These are phyloP conservation scores for Colletotrichum siamense DNA, from an alignment of 2,329 filamentous ascomycete genomes.

Conservation along the genomic window DNA sequence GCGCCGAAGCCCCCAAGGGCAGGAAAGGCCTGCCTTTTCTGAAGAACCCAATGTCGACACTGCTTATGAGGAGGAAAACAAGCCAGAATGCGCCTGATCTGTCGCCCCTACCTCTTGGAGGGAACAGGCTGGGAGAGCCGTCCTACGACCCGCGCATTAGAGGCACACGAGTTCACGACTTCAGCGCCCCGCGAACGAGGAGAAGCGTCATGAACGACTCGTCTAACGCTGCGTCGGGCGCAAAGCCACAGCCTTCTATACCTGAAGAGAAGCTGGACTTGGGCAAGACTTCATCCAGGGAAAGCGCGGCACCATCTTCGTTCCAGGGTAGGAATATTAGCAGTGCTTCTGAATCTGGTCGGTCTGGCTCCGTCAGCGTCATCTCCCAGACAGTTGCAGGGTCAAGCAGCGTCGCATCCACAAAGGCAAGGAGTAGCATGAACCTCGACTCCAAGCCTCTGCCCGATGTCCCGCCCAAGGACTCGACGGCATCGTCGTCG, in stretches of 20 bases:
- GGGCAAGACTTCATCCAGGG: constrained; percentile 25
- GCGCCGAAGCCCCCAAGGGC: constrained; percentile 47
- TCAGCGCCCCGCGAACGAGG: constrained; percentile 63
- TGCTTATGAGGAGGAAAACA: constrained; percentile 62
- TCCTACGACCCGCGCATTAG: constrained; percentile 68
- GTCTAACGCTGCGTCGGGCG: background rate
- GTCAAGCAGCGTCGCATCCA: constrained; percentile 31
- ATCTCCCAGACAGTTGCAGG: constrained; percentile 29
- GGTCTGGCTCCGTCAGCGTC: constrained; percentile 27
- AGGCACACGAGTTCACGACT: constrained; percentile 70
- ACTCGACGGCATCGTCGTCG: constrained; percentile 31
- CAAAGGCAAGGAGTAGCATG: constrained; percentile 21
- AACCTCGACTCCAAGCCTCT: constrained; percentile 21
- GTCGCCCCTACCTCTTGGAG: constrained; percentile 42
- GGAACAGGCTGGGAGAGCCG: constrained; percentile 45
- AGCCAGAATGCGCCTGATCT: constrained; percentile 54
- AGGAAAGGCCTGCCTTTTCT: constrained; percentile 63
- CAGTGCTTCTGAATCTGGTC: constrained; percentile 34
- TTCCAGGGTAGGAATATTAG: constrained; percentile 25
- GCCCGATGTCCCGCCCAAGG: constrained; percentile 43
- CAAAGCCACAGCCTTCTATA: constrained; percentile 1
- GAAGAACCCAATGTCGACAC: constrained; percentile 64
- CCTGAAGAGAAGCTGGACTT: constrained; percentile 12
- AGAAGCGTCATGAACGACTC: constrained; percentile 37
- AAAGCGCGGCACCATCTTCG: constrained; percentile 13